Conservation (phyloP, 208 protist genomes). For the Trypanosomatidae sp. region DNA sequence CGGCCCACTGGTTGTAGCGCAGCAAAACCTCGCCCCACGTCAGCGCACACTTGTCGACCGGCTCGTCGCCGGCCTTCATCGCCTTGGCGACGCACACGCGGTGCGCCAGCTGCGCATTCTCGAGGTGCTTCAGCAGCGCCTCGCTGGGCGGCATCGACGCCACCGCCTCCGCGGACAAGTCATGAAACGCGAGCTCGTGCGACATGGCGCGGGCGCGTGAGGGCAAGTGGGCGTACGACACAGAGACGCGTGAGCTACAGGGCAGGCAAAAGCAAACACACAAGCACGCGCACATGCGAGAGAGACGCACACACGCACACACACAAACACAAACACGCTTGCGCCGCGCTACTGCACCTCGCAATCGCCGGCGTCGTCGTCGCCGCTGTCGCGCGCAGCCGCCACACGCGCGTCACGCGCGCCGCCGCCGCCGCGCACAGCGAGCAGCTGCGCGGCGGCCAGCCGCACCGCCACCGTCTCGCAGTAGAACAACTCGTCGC, state of each 20-base stretch:
- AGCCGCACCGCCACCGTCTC: conserved; percentile 24
- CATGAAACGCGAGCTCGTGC: conserved; percentile 55
- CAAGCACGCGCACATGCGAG: too few relatives aligned
- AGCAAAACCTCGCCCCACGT: conserved; percentile 85
- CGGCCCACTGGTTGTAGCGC: conserved; percentile 78
- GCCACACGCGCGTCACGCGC: too few relatives aligned
- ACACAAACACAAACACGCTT: too few relatives aligned
- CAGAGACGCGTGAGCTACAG: too few relatives aligned
- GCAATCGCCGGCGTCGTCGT: too few relatives aligned
- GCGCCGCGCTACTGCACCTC: too few relatives aligned
- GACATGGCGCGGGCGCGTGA: too few relatives aligned
- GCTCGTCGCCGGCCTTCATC: conserved; percentile 42
- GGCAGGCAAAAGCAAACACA: too few relatives aligned
- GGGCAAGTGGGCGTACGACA: too few relatives aligned
- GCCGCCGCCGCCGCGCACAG: too few relatives aligned
- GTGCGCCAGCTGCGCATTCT: conserved; percentile 83
- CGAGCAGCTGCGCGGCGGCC: conserved; percentile 6
- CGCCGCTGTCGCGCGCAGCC: too few relatives aligned
- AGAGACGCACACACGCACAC: too few relatives aligned
- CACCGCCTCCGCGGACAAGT: conserved; percentile 71
- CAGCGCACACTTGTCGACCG: conserved; percentile 76
- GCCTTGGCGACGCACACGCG: conserved; percentile 81
- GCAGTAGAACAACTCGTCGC: conserved; percentile 57
- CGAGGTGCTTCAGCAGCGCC: conserved; percentile 75
- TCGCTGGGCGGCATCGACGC: conserved; percentile 57